Evolutionary conservation across 2,329 filamentous ascomycete species (phyloP).

Genomic region (Verticillium klebahnii): DNA sequence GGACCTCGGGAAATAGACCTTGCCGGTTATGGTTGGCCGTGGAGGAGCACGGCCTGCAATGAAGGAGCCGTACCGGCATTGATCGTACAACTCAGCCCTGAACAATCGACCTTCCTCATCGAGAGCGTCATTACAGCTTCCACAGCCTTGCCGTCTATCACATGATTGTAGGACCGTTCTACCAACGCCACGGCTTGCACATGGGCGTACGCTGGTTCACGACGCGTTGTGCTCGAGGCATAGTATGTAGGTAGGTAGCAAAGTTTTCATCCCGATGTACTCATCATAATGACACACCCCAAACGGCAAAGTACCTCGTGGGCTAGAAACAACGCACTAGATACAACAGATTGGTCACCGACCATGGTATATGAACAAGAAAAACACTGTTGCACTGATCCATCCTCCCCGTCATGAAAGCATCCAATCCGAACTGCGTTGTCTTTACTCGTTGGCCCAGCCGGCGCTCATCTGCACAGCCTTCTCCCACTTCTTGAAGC

Average conservation of each 20-base stretch:
- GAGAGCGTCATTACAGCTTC: neutral
- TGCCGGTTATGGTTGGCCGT: neutral
- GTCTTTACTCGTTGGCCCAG: slow-evolving; percentile 39
- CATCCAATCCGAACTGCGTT: neutral
- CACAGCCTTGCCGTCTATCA: neutral
- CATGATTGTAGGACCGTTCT: neutral
- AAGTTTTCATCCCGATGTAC: neutral
- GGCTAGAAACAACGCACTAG: neutral
- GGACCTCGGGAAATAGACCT: neutral
- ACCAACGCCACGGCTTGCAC: neutral
- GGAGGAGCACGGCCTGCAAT: neutral
- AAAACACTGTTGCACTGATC: neutral
- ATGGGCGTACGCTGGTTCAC: neutral
- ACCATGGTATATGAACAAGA: neutral
- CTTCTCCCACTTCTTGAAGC: slow-evolving; percentile 70
- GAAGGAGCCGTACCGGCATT: neutral
- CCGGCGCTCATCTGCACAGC: slow-evolving; percentile 76
- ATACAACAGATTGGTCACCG: neutral
- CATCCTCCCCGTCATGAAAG: neutral
- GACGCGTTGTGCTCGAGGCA: neutral
- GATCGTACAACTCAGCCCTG: neutral
- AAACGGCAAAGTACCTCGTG: neutral
- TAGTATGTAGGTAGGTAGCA: neutral
- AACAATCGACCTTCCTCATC: neutral
- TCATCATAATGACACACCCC: neutral